A percentile compares a stretch with the other conserved stretches of the same genome.
These are phyloP conservation scores for Gossypioides kirkii DNA, from an alignment of 345 rosid genomes.

Conservation along the genomic window DNA sequence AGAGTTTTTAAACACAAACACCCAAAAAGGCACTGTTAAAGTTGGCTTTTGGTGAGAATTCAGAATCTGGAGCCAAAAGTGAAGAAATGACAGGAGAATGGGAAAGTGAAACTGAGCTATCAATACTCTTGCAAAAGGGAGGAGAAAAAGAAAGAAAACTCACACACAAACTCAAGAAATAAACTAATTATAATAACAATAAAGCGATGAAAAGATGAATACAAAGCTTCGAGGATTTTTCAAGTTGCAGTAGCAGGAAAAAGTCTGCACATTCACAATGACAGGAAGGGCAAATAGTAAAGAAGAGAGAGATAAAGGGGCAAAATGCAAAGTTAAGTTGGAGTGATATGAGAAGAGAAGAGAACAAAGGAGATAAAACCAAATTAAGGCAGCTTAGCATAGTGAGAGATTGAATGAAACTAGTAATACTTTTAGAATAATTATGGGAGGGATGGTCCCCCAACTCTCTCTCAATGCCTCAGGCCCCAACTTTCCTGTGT, in stretches of 20 bases:
- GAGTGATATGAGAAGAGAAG: slow-evolving; percentile 13
- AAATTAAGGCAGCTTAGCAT: slow-evolving; percentile 16
- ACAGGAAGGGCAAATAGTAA: neutral
- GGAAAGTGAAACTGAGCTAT: slow-evolving; percentile 16
- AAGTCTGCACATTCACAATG: neutral
- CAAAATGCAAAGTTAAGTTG: neutral
- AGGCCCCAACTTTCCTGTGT: neutral
- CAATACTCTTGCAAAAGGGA: neutral
- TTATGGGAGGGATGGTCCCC: slow-evolving; percentile 20
- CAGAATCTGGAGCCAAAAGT: slow-evolving; percentile 14
- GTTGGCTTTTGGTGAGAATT: neutral
- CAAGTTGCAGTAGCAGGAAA: neutral
- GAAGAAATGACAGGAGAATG: slow-evolving; percentile 16
- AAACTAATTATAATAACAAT: neutral
- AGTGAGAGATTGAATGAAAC: slow-evolving; percentile 17
- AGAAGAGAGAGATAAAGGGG: neutral
- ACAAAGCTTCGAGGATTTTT: neutral
- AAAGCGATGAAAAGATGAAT: slow-evolving; percentile 1
- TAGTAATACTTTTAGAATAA: slow-evolving; percentile 19
- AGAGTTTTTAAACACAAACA: neutral
- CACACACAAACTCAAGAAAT: neutral
- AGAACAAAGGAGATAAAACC: slow-evolving; percentile 8
- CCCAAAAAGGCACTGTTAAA: neutral
- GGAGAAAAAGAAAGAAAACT: neutral
- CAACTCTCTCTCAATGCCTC: neutral